These are phyloP conservation scores for Cryoendolithus antarcticus DNA, from an alignment of 2,329 filamentous ascomycete species.

Conservation along the genomic window DNA sequence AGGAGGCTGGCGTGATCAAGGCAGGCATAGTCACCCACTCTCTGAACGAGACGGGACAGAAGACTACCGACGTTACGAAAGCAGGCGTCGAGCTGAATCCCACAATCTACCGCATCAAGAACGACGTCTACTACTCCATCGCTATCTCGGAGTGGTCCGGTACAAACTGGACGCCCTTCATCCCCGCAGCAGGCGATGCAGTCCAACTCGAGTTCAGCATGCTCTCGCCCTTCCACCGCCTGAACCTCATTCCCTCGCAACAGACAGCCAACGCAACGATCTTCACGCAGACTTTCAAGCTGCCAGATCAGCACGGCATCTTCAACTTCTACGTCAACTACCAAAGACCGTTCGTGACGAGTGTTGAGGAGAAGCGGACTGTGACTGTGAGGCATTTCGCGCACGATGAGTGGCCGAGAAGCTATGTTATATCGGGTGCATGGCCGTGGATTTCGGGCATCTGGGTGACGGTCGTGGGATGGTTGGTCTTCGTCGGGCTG, in stretches of 20 bases:
- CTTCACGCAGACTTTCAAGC: constrained; percentile 63
- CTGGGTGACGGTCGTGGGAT: constrained; percentile 69
- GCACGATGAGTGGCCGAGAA: constrained; percentile 90
- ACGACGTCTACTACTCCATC: constrained; percentile 79
- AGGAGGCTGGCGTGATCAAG: constrained; percentile 80
- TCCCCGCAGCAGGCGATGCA: constrained; percentile 54
- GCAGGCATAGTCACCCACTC: constrained; percentile 76
- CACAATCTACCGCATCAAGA: constrained; percentile 88
- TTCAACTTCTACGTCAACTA: constrained; percentile 98
- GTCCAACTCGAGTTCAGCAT: constrained; percentile 96
- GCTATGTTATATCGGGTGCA: constrained; percentile 76
- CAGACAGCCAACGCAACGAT: constrained; percentile 55
- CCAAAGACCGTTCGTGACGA: constrained; percentile 83
- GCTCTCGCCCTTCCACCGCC: constrained; percentile 93
- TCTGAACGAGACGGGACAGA: constrained; percentile 40
- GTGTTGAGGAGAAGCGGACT: constrained; percentile 84
- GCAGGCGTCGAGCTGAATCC: constrained; percentile 53
- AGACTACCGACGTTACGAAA: constrained; percentile 21
- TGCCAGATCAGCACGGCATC: constrained; percentile 96
- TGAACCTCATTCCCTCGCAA: constrained; percentile 49
- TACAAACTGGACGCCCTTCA: constrained; percentile 64
- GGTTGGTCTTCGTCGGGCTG: constrained; percentile 69
- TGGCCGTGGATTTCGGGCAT: constrained; percentile 94
- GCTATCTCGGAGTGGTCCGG: constrained; percentile 75
- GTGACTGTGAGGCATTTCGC: constrained; percentile 94